A percentile compares a stretch with the other conserved stretches of the same genome.
phyloP scores from a whole-genome alignment of 768 basidiomycete species.

The Heimioporus sp. region DNA sequence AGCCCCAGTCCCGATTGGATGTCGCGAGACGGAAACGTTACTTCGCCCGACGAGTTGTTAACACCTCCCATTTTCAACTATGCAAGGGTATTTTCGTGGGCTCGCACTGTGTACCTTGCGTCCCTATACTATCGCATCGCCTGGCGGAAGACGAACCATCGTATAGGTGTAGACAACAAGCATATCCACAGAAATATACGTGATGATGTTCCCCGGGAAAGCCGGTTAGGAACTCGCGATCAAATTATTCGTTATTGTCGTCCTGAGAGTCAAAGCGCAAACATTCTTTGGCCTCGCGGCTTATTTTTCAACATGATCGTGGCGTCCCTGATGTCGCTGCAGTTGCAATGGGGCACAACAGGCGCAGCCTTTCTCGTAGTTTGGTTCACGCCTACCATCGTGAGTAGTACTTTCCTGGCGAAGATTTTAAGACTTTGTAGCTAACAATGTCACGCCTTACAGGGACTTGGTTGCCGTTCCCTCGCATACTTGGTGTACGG shows the following conservation, averaged over 20 bases:
- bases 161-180: not conserved
- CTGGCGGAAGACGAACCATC: constrained; percentile 2
- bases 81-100: constrained; percentile 21
- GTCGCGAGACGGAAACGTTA: not conserved
- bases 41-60: constrained; percentile 23
- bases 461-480: constrained; percentile 37
- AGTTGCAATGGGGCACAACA: constrained; percentile 34
- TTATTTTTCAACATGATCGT: constrained; percentile 25
- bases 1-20: constrained; percentile 4
- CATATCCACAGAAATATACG: not conserved
- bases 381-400: constrained; percentile 32
- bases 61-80: constrained; percentile 28
- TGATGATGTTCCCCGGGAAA: constrained; percentile 5
- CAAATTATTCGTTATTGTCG: constrained; percentile 23
- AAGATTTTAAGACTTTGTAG: too few relatives aligned
- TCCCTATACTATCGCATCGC: constrained; percentile 19
- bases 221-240: constrained; percentile 15
- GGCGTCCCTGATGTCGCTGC: constrained; percentile 29
- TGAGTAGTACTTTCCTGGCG: constrained; percentile 1
- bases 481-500: constrained; percentile 31
- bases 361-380: constrained; percentile 26
- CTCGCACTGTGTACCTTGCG: constrained; percentile 10
- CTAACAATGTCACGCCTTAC: not conserved
- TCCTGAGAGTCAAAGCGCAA: not conserved
- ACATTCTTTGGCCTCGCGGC: constrained; percentile 21